phyloP scores from a whole-genome alignment of 306 rosid genomes.

The Prunus campanulata region DNA sequence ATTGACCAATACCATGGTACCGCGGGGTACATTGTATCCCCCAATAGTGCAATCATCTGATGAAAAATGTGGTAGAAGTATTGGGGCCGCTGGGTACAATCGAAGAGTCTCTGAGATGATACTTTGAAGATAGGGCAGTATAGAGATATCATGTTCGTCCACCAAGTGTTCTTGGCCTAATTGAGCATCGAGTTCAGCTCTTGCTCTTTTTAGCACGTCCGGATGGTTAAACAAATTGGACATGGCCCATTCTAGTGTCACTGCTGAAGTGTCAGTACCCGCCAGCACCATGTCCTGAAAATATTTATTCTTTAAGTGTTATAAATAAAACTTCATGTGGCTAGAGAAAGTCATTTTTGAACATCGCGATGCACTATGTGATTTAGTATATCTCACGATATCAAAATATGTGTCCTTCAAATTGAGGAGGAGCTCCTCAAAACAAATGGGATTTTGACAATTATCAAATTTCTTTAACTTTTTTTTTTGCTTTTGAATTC shows the following conservation, averaged over 20 bases:
- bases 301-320: too few species aligned
- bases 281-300: not conserved
- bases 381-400: too few species aligned
- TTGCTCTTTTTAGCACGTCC: slow-evolving; percentile 1
- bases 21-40: slow-evolving; percentile 16
- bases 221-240: slow-evolving; percentile 10
- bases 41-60: slow-evolving; percentile 14
- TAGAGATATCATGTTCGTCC: not conserved
- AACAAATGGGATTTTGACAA: too few species aligned
- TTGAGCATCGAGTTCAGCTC: slow-evolving; percentile 26
- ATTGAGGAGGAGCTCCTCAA: too few species aligned
- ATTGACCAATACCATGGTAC: slow-evolving; percentile 14
- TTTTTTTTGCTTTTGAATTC: too few species aligned
- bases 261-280: not conserved
- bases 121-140: slow-evolving; percentile 15
- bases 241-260: not conserved
- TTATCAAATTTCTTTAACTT: too few species aligned
- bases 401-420: too few species aligned
- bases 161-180: not conserved
- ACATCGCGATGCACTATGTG: too few species aligned
- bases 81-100: slow-evolving; percentile 10
- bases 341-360: too few species aligned
- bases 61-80: slow-evolving; percentile 15
- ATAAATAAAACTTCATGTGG: too few species aligned
- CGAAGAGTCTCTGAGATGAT: slow-evolving; percentile 24